Conservation (phyloP, 75 land plant species). For the Larix kaempferi region DNA sequence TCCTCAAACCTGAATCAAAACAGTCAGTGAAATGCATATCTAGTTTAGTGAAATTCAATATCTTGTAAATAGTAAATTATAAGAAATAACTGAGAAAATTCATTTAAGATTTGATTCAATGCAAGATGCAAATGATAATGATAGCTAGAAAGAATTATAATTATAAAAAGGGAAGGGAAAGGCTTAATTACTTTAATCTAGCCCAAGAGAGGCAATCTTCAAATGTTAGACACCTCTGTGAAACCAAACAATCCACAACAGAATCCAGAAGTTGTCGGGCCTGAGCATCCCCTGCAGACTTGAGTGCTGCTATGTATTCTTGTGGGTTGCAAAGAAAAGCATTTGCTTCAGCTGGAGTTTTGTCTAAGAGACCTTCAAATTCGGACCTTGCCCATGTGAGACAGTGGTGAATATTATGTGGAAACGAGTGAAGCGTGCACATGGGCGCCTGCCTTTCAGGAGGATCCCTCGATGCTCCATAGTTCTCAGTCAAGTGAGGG, state of each 20-base stretch:
- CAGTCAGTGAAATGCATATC: neutral
- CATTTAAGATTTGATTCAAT: neutral
- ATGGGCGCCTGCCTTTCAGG: constrained; percentile 95
- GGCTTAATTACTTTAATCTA: constrained; percentile 40
- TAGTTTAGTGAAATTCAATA: neutral
- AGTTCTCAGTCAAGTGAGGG: constrained; percentile 83
- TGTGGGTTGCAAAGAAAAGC: constrained; percentile 47
- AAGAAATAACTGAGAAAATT: neutral
- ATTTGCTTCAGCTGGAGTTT: constrained; percentile 79
- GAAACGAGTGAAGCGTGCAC: constrained; percentile 92
- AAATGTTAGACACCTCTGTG: constrained; percentile 62
- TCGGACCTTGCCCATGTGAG: constrained; percentile 92
- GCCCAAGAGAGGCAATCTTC: constrained; percentile 85
- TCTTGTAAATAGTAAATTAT: neutral
- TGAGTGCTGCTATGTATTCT: constrained; percentile 54
- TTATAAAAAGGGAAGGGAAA: neutral
- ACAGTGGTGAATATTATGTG: constrained; percentile 88
- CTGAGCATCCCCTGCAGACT: constrained; percentile 75
- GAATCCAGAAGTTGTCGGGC: constrained; percentile 75
- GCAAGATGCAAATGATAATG: neutral
- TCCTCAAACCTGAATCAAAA: constrained; percentile 68
- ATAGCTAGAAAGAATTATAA: neutral
- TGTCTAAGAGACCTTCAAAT: constrained; percentile 86
- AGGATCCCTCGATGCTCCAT: constrained; percentile 95
- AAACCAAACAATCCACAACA: constrained; percentile 73